Evolutionary conservation across 495 filamentous ascomycete species (phyloP), one percentile per base, ranked within the genome.

Genomic region (Trichoderma parareesei): DNA sequence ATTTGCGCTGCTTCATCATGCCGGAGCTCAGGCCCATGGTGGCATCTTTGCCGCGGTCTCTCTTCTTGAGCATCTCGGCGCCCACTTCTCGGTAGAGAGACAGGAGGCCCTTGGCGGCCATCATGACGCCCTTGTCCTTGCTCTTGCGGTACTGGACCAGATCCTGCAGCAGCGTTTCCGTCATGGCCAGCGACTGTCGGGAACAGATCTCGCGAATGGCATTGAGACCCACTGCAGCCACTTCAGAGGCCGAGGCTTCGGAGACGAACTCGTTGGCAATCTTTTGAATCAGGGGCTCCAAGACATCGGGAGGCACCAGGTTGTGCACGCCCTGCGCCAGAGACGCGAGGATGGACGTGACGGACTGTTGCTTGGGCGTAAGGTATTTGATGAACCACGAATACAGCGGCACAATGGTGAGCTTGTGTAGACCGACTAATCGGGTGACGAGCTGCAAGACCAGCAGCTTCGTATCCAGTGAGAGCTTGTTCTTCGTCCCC

Each of bases 181-280:
- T 91, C 89, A 99, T 98, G 18, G 93, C 94, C 27, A 98, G 78
- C 27, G 95, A 94, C 70, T 98, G 93, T 63, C 94, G 82, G 3
- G 85, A 87, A 72, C 94, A 97, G 13, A 99, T 88, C 72, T 99
- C 94, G 62, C 93, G 85, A 71, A 98, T 98, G 27, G 90, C 87
- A 71, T 97, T 99, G 64, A 98, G 83, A 70, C 94, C 94, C 49
- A 94, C 93, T 7, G 93, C 87, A 38, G 90, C 92, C 49, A 98
- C 91, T 76, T 97, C 91, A 16, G 90, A 81, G 6, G 93, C 92
- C 0, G 91, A 89, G 14, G 92, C 94, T 73, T 99, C 94, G 0
- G 91, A 96, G 8, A 99, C 93, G 71, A 99, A 99, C 75, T 97
- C 92, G 65, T 97, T 96, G 44, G 94, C 93, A 67, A 99, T 97